phyloP scores from a whole-genome alignment of 192 early-diverging fungal species.

The Coemansia sp. region DNA sequence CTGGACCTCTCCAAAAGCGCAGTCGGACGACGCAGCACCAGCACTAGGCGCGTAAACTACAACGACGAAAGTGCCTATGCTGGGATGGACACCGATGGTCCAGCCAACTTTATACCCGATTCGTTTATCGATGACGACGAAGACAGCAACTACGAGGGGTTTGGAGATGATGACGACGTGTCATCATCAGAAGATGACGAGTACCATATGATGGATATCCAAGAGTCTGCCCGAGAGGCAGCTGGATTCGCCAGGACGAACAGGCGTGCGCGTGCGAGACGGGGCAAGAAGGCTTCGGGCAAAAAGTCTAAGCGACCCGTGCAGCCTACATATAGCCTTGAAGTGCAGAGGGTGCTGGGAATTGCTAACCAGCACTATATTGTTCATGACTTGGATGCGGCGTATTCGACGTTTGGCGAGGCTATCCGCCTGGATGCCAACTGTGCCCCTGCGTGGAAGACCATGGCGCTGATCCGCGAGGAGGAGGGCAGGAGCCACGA shows the following conservation, averaged over 20 bases:
- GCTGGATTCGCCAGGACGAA: constrained; percentile 18
- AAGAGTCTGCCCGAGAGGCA: constrained; percentile 19
- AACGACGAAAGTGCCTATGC: constrained; percentile 14
- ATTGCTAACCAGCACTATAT: constrained; percentile 77
- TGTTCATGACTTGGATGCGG: constrained; percentile 64
- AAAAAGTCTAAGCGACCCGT: neutral
- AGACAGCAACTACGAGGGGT: constrained; percentile 37
- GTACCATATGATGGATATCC: constrained; percentile 23
- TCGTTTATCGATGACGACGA: constrained; percentile 37
- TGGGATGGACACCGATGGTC: neutral
- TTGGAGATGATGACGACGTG: constrained; percentile 22
- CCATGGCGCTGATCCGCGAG: constrained; percentile 87
- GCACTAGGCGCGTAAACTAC: constrained; percentile 21
- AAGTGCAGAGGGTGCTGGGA: constrained; percentile 69
- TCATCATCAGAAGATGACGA: constrained; percentile 21
- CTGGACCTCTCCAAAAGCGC: neutral
- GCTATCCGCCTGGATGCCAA: constrained; percentile 73
- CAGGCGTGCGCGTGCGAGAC: neutral
- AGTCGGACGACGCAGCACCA: constrained; percentile 2
- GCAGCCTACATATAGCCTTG: constrained; percentile 30
- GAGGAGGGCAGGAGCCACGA: constrained; percentile 76
- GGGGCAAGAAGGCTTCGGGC: neutral
- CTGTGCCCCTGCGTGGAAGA: constrained; percentile 81
- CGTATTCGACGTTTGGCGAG: constrained; percentile 76
- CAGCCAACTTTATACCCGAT: constrained; percentile 5